A percentile compares a stretch with the other conserved stretches of the same genome.
phyloP scores from a whole-genome alignment of 2,329 filamentous ascomycete genomes.

The Lasiodiplodia sp. region DNA sequence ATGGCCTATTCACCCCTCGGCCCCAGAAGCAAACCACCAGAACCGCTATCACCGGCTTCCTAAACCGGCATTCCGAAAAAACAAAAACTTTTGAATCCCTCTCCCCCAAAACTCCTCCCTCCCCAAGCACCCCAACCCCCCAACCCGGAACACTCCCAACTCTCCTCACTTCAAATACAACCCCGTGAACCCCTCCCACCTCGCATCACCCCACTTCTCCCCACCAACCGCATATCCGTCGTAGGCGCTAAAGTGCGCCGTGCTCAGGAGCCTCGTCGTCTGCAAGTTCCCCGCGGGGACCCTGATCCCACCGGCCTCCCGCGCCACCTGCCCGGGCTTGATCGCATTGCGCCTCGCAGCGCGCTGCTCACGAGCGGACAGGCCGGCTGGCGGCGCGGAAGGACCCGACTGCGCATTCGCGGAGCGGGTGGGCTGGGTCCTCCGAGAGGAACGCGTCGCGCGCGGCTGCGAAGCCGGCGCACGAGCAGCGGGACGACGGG shows the following conservation, averaged over 20 bases:
- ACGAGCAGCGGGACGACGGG: not conserved
- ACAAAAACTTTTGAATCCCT: not conserved
- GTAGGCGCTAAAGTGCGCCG: not conserved
- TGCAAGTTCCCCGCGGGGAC: not conserved
- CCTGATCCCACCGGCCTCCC: not conserved
- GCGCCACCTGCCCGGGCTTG: not conserved
- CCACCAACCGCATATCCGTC: not conserved
- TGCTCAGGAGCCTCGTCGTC: not conserved
- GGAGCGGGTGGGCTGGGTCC: not conserved
- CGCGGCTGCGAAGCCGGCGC: not conserved
- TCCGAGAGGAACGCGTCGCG: not conserved
- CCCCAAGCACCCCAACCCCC: not conserved
- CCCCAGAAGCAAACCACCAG: not conserved
- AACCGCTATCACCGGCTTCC: not conserved
- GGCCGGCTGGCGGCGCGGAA: not conserved
- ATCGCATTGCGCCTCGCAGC: not conserved
- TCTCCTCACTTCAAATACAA: not conserved
- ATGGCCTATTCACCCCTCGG: not conserved
- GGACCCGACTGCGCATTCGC: not conserved
- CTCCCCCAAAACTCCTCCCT: too few species aligned
- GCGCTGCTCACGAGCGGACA: not conserved
- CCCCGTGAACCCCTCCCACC: slow-evolving; percentile 22
- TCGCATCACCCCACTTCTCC: not conserved
- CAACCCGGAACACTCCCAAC: not conserved
- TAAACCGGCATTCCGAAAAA: not conserved